A percentile compares a stretch with the other conserved stretches of the same genome.
phyloP scores from a whole-genome alignment of 2,329 filamentous ascomycete species.

The Falciphora oryzae region DNA sequence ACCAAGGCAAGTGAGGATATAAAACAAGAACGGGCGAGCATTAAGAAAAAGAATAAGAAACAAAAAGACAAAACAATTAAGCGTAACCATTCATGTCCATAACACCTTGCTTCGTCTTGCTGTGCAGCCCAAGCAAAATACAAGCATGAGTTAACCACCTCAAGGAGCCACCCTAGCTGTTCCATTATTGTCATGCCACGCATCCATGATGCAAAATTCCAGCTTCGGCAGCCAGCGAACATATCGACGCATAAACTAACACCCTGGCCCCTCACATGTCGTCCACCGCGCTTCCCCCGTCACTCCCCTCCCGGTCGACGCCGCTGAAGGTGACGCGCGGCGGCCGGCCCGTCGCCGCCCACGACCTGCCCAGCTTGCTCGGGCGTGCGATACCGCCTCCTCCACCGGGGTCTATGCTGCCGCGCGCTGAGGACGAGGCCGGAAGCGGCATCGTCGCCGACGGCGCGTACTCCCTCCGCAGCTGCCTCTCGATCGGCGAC shows the following conservation, averaged over 20 bases:
- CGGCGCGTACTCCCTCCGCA: constrained; percentile 16
- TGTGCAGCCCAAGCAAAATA: neutral
- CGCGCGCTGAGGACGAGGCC: neutral
- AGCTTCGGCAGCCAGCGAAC: too few species aligned
- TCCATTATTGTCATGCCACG: neutral
- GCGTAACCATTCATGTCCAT: neutral
- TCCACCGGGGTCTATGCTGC: neutral
- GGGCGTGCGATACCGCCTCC: neutral
- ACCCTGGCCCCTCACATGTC: neutral
- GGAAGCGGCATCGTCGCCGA: constrained; percentile 2
- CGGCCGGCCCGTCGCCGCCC: constrained; percentile 2
- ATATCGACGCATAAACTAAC: too few species aligned
- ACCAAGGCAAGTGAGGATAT: neutral
- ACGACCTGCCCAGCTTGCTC: constrained; percentile 9
- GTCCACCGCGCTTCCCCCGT: neutral
- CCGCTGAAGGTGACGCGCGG: constrained; percentile 15
- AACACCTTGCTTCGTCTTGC: neutral
- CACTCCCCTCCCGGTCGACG: neutral
- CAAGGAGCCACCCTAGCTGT: neutral
- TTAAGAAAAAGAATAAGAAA: neutral
- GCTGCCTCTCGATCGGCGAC: constrained; percentile 17
- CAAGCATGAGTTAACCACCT: neutral
- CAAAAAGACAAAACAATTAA: neutral
- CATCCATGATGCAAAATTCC: neutral
- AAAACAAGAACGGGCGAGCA: neutral